Base-by-base conservation (phyloP, 139 green algal genomes). In the Chlamydomonas sphaeroides region DNA sequence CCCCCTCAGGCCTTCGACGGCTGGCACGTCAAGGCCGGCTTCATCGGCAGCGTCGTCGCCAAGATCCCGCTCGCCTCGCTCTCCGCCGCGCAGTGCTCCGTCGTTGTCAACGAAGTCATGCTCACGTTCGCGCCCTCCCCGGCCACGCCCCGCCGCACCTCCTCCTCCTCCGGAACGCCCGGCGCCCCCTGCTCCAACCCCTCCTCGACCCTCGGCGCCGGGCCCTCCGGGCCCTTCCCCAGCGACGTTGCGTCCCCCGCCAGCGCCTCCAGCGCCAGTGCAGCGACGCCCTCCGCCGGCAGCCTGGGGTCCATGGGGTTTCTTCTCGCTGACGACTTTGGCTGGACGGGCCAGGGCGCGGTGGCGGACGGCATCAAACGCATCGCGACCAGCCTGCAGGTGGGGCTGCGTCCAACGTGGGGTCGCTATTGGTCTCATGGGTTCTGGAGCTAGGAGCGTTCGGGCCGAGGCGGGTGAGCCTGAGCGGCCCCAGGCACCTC, bases 311-410 rank as follows among this genome's bases (percentile, higher is more conserved):
- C 17, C 3, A 65, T 72, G 75, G 45, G 61, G 18, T 68, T 77
- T 26, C 35, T 83, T 45, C 73, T 83, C 2, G 61, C 69, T 18
- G 61, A 78, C 56, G 79, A 72, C 32, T 83, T 65, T 49, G 83
- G 83, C 42, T 82, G 75, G 75, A 82, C 62, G 32, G 75, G 75
- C 0, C 75, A 82, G n/a, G 57, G 68, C n/a, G 76, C 76, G 5
- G 78, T 93, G 32, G 48, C 70, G 20, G 92, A 95, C 3, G 88
- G 87, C 33, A 87, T 95, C 35, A 67, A 67, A 23, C 62, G 85
- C 30, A 94, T 96, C 36, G 93, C 91, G 0, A 88, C 88, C 10
- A 85, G 90, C 26, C 75, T 96, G 42, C 90, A 96, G n/a, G n/a
- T n/a, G n/a, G n/a, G n/a, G n/a, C n/a, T n/a, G n/a, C n/a, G n/a